Percentiles rank a stretch among this genome's conserved stretches.
phyloP scores from a whole-genome alignment of 2,329 filamentous ascomycete genomes.

The Aspergillus phoenicis region DNA sequence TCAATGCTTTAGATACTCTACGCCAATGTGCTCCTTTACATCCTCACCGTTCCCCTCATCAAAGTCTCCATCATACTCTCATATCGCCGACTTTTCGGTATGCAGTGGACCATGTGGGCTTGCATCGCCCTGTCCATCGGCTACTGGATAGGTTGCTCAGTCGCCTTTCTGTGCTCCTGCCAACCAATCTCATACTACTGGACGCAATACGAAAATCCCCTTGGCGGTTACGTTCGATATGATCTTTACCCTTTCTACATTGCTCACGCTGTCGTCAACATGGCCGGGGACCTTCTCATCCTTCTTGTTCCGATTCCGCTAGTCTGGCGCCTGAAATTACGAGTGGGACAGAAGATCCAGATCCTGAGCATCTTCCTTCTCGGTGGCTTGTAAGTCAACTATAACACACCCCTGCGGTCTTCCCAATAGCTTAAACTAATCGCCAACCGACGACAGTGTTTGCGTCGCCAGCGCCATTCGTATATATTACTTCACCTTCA shows the following conservation, averaged over 20 bases:
- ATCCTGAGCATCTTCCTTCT: conserved; percentile 23
- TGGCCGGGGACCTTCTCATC: conserved; percentile 23
- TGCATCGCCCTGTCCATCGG: conserved; percentile 19
- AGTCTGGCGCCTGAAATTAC: conserved; percentile 23
- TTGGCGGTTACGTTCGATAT: conserved; percentile 12
- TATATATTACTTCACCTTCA: conserved; percentile 20
- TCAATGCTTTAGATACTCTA: conserved; percentile 15
- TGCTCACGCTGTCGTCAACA: conserved; percentile 20
- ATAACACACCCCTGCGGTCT: not conserved
- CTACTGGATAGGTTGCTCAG: conserved; percentile 15
- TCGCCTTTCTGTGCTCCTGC: conserved; percentile 16
- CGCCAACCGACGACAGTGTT: conserved; percentile 11
- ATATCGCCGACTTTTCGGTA: conserved; percentile 25
- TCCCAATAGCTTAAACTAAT: not conserved
- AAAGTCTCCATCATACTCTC: conserved; percentile 23
- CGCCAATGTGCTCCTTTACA: conserved; percentile 21
- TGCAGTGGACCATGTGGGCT: conserved; percentile 18
- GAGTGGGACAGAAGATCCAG: conserved; percentile 12
- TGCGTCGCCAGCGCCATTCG: conserved; percentile 24
- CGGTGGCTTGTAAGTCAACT: conserved; percentile 21
- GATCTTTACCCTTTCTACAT: conserved; percentile 23
- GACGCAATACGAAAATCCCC: conserved; percentile 17
- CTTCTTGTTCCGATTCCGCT: conserved; percentile 21
- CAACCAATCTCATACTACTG: conserved; percentile 21
- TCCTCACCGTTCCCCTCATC: conserved; percentile 18